Evolutionary conservation across 108 stramenopile species (phyloP).

Genomic region (Chaetoceros tenuissimus): DNA sequence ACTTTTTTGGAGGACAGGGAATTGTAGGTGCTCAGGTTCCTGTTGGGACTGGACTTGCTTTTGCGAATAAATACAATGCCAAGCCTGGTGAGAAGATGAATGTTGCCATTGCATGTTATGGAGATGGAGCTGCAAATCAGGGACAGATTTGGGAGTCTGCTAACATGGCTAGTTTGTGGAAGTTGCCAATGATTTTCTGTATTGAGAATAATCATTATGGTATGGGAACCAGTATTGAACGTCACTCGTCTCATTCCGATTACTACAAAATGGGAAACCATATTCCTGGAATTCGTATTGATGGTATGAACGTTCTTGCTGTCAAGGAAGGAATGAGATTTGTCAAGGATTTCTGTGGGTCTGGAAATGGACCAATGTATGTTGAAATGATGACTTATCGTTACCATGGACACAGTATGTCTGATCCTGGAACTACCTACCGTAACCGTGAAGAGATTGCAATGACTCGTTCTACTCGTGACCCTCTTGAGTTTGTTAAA

Average conservation of each 20-base stretch:
- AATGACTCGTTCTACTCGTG: slow-evolving; percentile 90
- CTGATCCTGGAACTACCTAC: slow-evolving; percentile 99
- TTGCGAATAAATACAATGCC: slow-evolving; percentile 96
- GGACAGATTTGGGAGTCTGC: slow-evolving; percentile 99
- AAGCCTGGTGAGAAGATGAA: slow-evolving; percentile 89
- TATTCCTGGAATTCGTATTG: slow-evolving; percentile 94
- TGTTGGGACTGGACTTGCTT: slow-evolving; percentile 94
- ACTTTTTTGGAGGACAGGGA: slow-evolving; percentile 98
- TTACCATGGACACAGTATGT: slow-evolving; percentile 99
- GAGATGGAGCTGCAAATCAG: slow-evolving; percentile 99
- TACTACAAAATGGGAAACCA: slow-evolving; percentile 99
- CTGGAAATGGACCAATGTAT: slow-evolving; percentile 98
- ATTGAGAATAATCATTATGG: slow-evolving; percentile 99
- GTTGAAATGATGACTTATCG: slow-evolving; percentile 98
- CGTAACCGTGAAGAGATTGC: slow-evolving; percentile 99
- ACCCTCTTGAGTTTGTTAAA: slow-evolving; percentile 97
- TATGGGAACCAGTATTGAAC: slow-evolving; percentile 98
- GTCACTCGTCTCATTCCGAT: slow-evolving; percentile 88
- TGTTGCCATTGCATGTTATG: slow-evolving; percentile 96
- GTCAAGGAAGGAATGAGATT: slow-evolving; percentile 95
- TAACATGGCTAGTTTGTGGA: slow-evolving; percentile 93
- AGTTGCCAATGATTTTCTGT: slow-evolving; percentile 97
- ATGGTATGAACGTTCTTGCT: slow-evolving; percentile 99
- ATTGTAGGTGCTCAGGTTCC: slow-evolving; percentile 99
- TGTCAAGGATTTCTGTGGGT: slow-evolving; percentile 87